phyloP scores from a whole-genome alignment of 495 filamentous ascomycete species.

The Chaetomium cochliodes region DNA sequence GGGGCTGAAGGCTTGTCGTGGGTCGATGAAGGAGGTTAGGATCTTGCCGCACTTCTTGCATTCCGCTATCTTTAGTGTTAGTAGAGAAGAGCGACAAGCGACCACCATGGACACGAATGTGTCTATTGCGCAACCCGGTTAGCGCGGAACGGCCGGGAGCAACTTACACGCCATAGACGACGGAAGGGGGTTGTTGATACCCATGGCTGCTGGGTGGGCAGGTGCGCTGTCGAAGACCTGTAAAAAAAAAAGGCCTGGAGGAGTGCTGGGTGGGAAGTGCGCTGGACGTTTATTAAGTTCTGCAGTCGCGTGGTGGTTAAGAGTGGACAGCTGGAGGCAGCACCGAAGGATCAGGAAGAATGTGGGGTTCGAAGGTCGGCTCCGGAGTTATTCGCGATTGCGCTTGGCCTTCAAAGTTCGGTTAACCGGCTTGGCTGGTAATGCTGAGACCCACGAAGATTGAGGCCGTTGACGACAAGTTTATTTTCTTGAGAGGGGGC shows the following conservation, averaged over 20 bases:
- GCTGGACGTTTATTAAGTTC: too few relatives aligned
- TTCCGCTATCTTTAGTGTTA: conserved; percentile 57
- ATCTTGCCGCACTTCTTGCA: conserved; percentile 93
- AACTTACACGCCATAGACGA: conserved; percentile 59
- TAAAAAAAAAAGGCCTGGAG: background rate
- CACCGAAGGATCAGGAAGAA: conserved; percentile 8
- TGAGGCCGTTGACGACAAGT: background rate
- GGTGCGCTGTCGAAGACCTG: background rate
- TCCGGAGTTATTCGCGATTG: background rate
- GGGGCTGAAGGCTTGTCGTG: conserved; percentile 88
- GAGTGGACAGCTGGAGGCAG: conserved; percentile 13
- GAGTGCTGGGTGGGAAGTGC: background rate
- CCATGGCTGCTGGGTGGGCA: conserved; percentile 39
- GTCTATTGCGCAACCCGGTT: background rate
- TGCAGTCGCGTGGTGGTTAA: background rate
- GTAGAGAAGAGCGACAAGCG: background rate
- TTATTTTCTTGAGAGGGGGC: background rate
- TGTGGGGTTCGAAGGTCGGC: conserved; percentile 6
- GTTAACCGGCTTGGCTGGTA: conserved; percentile 10
- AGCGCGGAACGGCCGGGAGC: conserved; percentile 25
- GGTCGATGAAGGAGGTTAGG: conserved; percentile 91
- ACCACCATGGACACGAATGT: too few relatives aligned
- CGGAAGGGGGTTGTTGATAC: conserved; percentile 59
- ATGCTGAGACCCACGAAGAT: background rate
- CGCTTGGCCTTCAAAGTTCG: background rate